Percentiles rank a stretch among this genome's conserved stretches.
Evolutionary conservation across 2,329 filamentous ascomycete species (phyloP).

Genomic region (Grosmannia penicillata): DNA sequence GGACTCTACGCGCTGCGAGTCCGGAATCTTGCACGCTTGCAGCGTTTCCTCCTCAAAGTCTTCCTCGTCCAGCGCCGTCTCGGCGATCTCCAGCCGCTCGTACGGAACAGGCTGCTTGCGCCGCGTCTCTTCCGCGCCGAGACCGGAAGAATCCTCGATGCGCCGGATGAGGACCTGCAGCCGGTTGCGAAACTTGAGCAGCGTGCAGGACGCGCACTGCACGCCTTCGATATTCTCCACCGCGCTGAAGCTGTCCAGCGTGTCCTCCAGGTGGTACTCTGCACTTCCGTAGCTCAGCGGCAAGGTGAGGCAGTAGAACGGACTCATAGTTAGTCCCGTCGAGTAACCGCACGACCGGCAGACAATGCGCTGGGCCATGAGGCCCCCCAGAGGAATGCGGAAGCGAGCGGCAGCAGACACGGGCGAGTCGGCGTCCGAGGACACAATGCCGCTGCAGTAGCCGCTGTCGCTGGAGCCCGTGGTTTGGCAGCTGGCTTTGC

Average conservation of each 20-base stretch:
- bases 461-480: conserved; percentile 33
- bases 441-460: conserved; percentile 36
- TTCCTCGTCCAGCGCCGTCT: conserved; percentile 60
- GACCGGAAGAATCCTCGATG: conserved; percentile 15
- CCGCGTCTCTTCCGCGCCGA: conserved; percentile 20
- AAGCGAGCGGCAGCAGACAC: conserved; percentile 21
- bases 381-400: conserved; percentile 72
- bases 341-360: conserved; percentile 77
- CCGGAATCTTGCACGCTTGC: conserved; percentile 49
- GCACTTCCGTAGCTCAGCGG: conserved; percentile 51
- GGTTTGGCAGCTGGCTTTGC: too few species aligned
- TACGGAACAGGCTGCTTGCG: conserved; percentile 28
- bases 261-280: conserved; percentile 59
- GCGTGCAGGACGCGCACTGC: conserved; percentile 81
- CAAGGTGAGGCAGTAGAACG: conserved; percentile 86
- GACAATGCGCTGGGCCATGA: conserved; percentile 76
- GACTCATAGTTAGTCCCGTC: conserved; percentile 77
- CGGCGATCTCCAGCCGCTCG: conserved; percentile 48
- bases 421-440: conserved; percentile 20
- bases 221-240: conserved; percentile 80
- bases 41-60: conserved; percentile 61
- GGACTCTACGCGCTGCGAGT: conserved; percentile 54
- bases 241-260: conserved; percentile 70
- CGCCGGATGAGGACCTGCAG: conserved; percentile 31
- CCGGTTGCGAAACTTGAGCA: conserved; percentile 41